These are phyloP conservation scores for Datura wrightii DNA, from an alignment of 257 asterid genomes.

Conservation along the genomic window DNA sequence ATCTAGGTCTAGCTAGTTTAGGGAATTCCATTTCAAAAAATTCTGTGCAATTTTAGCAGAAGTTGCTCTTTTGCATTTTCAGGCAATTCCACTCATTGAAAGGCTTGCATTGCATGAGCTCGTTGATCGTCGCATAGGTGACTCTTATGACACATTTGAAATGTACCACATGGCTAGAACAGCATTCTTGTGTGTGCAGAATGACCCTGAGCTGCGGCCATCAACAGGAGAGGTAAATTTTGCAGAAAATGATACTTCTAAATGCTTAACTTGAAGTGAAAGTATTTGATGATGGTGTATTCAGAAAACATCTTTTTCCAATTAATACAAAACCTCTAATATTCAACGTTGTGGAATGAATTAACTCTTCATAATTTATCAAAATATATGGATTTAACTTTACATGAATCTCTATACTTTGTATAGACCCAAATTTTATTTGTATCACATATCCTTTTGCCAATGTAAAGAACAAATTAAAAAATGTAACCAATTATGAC, in stretches of 20 bases:
- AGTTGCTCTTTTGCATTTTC: slow-evolving; percentile 20
- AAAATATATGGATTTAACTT: too few species aligned
- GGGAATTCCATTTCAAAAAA: neutral
- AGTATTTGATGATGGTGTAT: too few species aligned
- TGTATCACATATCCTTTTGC: too few species aligned
- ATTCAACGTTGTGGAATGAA: too few species aligned
- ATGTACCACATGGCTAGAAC: slow-evolving; percentile 78
- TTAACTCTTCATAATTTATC: too few species aligned
- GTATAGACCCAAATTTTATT: too few species aligned
- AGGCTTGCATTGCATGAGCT: slow-evolving; percentile 77
- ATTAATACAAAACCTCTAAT: too few species aligned
- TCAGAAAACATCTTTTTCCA: too few species aligned
- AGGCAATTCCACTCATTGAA: slow-evolving; percentile 70
- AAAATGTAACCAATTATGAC: too few species aligned
- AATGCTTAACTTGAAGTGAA: too few species aligned
- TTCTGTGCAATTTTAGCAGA: neutral
- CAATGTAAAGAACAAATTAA: too few species aligned
- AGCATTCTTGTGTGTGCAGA: slow-evolving; percentile 70
- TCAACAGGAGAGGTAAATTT: slow-evolving; percentile 74
- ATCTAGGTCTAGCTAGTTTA: slow-evolving; percentile 3
- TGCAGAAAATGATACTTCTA: neutral
- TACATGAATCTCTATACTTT: too few species aligned
- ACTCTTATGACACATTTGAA: slow-evolving; percentile 66
- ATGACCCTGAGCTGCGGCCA: slow-evolving; percentile 74
- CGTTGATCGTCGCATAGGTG: slow-evolving; percentile 66